phyloP scores from a whole-genome alignment of 441 rosid species.

The Melastoma candidum region DNA sequence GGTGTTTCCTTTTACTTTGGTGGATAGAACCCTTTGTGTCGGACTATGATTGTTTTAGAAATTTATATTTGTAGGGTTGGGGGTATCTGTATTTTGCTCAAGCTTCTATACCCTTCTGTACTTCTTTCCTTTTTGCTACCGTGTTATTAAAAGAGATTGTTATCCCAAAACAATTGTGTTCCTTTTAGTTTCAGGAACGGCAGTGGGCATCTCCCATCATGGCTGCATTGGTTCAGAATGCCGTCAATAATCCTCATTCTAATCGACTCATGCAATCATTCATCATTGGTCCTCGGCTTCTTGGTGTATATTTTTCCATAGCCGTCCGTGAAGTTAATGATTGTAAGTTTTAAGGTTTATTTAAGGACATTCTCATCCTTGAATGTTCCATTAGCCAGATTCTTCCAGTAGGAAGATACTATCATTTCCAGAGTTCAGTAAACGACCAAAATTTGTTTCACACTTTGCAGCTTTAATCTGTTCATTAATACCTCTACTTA shows the following conservation, averaged over 20 bases:
- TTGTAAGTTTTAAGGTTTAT: conserved; percentile 27
- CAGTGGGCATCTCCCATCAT: conserved; percentile 74
- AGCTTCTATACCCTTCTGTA: too few relatives aligned
- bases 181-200: conserved; percentile 44
- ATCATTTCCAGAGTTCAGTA: background rate
- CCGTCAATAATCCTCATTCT: conserved; percentile 51
- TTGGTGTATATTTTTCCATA: conserved; percentile 62
- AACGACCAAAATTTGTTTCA: background rate
- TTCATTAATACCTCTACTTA: conserved; percentile 74
- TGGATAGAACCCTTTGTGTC: too few relatives aligned
- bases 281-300: conserved; percentile 63
- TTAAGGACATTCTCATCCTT: too few relatives aligned
- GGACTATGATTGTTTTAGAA: too few relatives aligned
- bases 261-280: conserved; percentile 70
- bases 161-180: conserved; percentile 17
- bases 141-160: background rate
- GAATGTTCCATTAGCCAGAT: too few relatives aligned
- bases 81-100: too few relatives aligned
- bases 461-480: conserved; percentile 69
- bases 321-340: conserved; percentile 63
- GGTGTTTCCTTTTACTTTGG: too few relatives aligned
- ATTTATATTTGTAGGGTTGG: too few relatives aligned
- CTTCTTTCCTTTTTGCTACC: too few relatives aligned
- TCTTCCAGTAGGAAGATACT: background rate
- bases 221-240: conserved; percentile 71